Evolutionary conservation across 2,329 filamentous ascomycete genomes (phyloP).

Genomic region (Teratosphaeria destructans): DNA sequence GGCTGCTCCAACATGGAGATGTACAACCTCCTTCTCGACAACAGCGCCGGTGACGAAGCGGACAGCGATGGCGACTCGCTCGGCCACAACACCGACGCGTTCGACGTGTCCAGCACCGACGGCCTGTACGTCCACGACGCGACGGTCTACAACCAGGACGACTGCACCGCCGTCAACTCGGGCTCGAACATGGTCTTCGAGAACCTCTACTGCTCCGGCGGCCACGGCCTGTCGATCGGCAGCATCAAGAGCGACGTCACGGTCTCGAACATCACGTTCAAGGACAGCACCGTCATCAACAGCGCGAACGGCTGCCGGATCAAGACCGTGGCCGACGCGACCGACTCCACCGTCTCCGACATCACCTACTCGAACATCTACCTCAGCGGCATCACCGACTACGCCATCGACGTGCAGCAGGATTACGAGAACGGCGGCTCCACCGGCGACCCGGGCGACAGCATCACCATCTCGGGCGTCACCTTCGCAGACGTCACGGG

Average conservation of each 20-base stretch:
- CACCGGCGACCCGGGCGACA: conserved; percentile 2
- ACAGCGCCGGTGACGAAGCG: conserved; percentile 28
- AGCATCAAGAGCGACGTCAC: conserved; percentile 5
- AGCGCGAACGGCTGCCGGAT: conserved; percentile 6
- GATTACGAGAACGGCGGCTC: conserved; percentile 8
- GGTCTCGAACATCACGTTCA: conserved; percentile 4
- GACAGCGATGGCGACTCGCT: conserved; percentile 28
- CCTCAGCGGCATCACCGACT: conserved; percentile 3
- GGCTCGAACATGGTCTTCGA: conserved; percentile 15
- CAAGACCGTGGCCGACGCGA: conserved; percentile 4
- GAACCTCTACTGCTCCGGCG: conserved; percentile 14
- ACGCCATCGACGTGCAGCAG: conserved; percentile 8
- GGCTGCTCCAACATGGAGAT: conserved; percentile 25
- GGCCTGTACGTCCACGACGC: conserved; percentile 20
- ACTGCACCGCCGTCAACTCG: conserved; percentile 11
- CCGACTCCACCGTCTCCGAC: not conserved
- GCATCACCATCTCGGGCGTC: conserved; percentile 3
- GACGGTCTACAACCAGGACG: conserved; percentile 25
- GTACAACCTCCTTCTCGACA: conserved; percentile 30
- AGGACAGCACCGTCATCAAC: conserved; percentile 2
- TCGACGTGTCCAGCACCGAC: conserved; percentile 24
- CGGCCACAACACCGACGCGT: conserved; percentile 30
- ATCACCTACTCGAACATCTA: conserved; percentile 6
- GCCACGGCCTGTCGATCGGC: conserved; percentile 17
- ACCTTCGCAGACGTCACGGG: conserved; percentile 4